phyloP scores from a whole-genome alignment of 768 basidiomycete genomes.

The Roridomyces roridus region DNA sequence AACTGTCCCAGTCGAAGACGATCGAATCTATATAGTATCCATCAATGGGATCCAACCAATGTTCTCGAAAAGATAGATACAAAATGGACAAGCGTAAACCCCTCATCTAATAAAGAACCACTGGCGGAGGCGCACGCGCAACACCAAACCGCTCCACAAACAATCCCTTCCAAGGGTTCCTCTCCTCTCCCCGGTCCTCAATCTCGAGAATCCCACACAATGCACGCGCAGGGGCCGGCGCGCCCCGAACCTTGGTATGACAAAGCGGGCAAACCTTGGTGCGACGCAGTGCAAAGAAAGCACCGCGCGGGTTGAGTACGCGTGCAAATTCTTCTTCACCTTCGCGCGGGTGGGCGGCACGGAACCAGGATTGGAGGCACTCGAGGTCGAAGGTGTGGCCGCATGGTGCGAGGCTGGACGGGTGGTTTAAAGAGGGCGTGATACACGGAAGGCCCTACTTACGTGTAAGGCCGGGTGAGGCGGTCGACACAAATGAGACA shows the following conservation, averaged over 20 bases:
- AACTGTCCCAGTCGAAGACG: no score
- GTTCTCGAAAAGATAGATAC: no score
- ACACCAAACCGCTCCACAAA: background rate
- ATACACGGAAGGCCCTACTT: no score
- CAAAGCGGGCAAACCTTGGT: constrained; percentile 12
- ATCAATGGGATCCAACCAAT: no score
- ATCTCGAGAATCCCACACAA: constrained; percentile 1
- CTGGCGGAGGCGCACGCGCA: no score
- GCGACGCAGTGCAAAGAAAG: background rate
- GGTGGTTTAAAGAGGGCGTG: background rate
- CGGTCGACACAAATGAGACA: constrained; percentile 13
- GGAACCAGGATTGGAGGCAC: constrained; percentile 12
- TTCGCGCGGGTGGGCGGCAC: constrained; percentile 11
- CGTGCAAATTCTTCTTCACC: constrained; percentile 4
- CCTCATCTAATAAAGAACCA: no score
- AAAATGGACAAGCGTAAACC: no score
- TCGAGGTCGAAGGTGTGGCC: constrained; percentile 18
- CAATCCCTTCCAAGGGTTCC: constrained; percentile 1
- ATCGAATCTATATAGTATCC: no score
- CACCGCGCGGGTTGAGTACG: constrained; percentile 3
- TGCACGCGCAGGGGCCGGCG: background rate
- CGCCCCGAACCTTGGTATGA: constrained; percentile 1
- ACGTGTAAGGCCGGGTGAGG: constrained; percentile 15
- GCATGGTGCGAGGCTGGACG: constrained; percentile 16
- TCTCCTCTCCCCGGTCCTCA: no score